Evolutionary conservation across 768 basidiomycete species (phyloP), one percentile per base, ranked within the genome.

Genomic region (Harrya chromipes): DNA sequence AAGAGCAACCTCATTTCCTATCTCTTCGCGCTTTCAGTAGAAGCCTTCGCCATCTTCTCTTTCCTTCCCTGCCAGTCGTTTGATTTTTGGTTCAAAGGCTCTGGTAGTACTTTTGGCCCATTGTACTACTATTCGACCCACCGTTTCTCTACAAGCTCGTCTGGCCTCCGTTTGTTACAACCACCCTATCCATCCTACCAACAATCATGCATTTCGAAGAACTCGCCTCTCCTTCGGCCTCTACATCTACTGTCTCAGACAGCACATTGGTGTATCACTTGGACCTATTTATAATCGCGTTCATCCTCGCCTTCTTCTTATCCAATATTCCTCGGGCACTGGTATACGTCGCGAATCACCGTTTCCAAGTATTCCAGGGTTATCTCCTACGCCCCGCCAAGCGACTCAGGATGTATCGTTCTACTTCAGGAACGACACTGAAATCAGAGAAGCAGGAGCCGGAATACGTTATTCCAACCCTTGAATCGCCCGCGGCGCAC

Each of bases 351-450:
- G 77, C 74, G 49, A 72, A 72, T 13, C 44, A 61, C 33, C 54
- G 67, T 17, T 72, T 74, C 7, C 76, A 80, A 52, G 78, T 76
- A 76, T 60, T 66, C 27, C 72, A 66, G 29, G 82, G 82, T 9
- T 74, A 75, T 57, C 54, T 83, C 52, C 60, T 84, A 20, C 70
- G 68, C n/a, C 50, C 52, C 6, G 34, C 56, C 26, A 41, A 40
- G 23, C 45, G 34, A 10, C 14, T 52, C 21, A 49, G 50, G 31
- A 17, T 12, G 45, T 29, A 42, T 12, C 27, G 9, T 2, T 17
- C 46, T 27, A 14, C 36, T 4, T 43, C 40, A 16, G 38, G 5
- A 6, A 33, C 33, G 14, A 33, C 14, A 6, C 14, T 33, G 33
- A 14, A 33, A 40, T 43, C 42, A 20, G 35, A 8, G 1, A 50